Percentiles rank a stretch among this genome's conserved stretches.
phyloP scores from a whole-genome alignment of 305 asterid species.

The Rubia peregrina region DNA sequence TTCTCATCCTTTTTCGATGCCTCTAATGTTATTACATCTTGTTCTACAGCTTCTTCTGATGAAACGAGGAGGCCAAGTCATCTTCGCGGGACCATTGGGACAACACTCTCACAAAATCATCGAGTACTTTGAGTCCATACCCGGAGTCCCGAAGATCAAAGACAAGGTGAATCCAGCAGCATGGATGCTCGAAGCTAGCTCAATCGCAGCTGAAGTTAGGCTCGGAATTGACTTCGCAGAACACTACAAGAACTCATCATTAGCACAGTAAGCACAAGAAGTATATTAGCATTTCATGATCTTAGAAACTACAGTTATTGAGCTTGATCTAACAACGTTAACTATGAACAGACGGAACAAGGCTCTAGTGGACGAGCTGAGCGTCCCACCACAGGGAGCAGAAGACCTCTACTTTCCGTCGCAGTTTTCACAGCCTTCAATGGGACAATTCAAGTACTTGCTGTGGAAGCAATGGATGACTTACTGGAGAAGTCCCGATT shows the following conservation, averaged over 20 bases:
- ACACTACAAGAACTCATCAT: constrained; percentile 55
- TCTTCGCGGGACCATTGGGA: constrained; percentile 90
- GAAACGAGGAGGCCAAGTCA: constrained; percentile 94
- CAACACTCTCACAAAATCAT: constrained; percentile 57
- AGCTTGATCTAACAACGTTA: constrained; percentile 9
- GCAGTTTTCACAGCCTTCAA: constrained; percentile 42
- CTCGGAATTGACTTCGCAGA: constrained; percentile 82
- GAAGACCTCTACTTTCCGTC: constrained; percentile 43
- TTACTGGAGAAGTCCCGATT: constrained; percentile 73
- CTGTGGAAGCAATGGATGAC: constrained; percentile 64
- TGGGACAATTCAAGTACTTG: constrained; percentile 50
- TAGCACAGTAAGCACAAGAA: constrained; percentile 48
- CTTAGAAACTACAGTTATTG: not conserved
- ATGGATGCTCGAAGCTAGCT: constrained; percentile 98
- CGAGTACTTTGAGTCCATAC: constrained; percentile 79
- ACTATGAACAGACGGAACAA: constrained; percentile 39
- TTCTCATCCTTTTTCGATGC: not conserved
- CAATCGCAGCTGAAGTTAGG: constrained; percentile 55
- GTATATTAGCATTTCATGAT: not conserved
- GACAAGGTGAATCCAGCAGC: constrained; percentile 92
- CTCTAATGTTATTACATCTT: constrained; percentile 12
- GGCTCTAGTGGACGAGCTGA: constrained; percentile 47
- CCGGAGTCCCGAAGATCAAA: constrained; percentile 64
- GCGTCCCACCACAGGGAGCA: constrained; percentile 41
- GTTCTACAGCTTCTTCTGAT: constrained; percentile 62